These are phyloP conservation scores for Paramecium sexaurelia DNA, from an alignment of 73 alveolate species.

Conservation along the genomic window DNA sequence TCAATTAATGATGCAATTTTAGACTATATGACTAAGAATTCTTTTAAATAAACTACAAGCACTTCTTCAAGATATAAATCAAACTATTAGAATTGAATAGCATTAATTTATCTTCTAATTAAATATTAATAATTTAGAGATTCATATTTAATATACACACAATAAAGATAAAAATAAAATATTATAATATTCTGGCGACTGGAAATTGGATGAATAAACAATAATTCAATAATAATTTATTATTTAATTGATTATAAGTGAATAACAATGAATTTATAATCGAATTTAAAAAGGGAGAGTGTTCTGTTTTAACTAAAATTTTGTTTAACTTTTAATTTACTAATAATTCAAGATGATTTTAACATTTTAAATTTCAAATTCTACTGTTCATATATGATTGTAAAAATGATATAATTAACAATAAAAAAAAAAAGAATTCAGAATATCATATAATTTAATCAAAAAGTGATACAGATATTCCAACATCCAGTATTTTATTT, in stretches of 20 bases:
- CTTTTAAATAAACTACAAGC: neutral
- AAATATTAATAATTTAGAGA: neutral
- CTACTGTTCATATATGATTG: neutral
- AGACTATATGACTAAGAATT: neutral
- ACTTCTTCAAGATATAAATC: neutral
- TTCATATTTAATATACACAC: too few relatives aligned
- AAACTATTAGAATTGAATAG: neutral
- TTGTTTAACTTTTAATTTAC: neutral
- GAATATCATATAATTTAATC: neutral
- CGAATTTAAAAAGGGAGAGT: neutral
- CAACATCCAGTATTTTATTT: constrained; percentile 1
- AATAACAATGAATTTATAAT: neutral
- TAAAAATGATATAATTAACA: neutral
- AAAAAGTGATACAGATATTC: neutral
- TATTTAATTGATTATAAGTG: neutral
- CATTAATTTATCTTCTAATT: neutral
- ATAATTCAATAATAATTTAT: neutral
- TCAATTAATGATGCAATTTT: constrained; percentile 24
- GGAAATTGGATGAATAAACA: neutral
- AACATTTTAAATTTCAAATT: neutral
- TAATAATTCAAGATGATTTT: neutral
- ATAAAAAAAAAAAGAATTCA: neutral
- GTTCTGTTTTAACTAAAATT: neutral
- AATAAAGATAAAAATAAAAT: too few relatives aligned
- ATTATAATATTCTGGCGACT: neutral